These are phyloP conservation scores for Oryza punctata DNA, from an alignment of 176 grass and related monocot genomes.

Conservation along the genomic window DNA sequence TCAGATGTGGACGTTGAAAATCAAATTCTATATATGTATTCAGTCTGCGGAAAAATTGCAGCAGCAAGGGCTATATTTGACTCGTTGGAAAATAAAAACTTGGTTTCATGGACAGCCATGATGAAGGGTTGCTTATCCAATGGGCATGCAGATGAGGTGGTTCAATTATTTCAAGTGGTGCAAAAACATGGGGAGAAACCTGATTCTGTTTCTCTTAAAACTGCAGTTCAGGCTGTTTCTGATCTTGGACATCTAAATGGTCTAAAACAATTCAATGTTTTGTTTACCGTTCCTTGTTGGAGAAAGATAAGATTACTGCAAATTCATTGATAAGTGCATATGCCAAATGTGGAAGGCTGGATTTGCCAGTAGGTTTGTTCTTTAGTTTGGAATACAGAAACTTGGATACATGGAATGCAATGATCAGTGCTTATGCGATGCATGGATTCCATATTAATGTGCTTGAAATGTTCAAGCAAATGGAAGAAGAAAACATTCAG, in stretches of 20 bases:
- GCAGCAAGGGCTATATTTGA: slow-evolving; percentile 50
- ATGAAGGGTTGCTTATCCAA: slow-evolving; percentile 60
- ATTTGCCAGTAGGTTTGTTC: slow-evolving; percentile 54
- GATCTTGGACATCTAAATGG: slow-evolving; percentile 57
- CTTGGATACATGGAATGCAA: slow-evolving; percentile 60
- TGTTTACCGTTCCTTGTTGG: slow-evolving; percentile 42
- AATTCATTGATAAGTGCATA: slow-evolving; percentile 70
- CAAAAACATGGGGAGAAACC: slow-evolving; percentile 44
- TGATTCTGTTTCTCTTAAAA: slow-evolving; percentile 48
- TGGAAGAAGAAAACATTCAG: slow-evolving; percentile 55
- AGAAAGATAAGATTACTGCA: slow-evolving; percentile 42
- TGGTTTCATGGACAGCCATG: slow-evolving; percentile 69
- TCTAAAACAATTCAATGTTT: slow-evolving; percentile 61
- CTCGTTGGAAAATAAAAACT: slow-evolving; percentile 54
- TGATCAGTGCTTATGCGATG: slow-evolving; percentile 69
- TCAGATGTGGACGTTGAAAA: slow-evolving; percentile 60
- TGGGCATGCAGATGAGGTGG: slow-evolving; percentile 41
- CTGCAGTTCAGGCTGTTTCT: slow-evolving; percentile 51
- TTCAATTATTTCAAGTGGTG: slow-evolving; percentile 49
- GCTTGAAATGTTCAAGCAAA: slow-evolving; percentile 54
- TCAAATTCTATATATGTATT: slow-evolving; percentile 62
- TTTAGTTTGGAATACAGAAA: slow-evolving; percentile 36
- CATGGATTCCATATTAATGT: slow-evolving; percentile 58
- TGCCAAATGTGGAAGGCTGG: slow-evolving; percentile 60
- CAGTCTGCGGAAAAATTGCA: slow-evolving; percentile 37